Conservation (phyloP, 1,284 basidiomycete genomes). For the Volvariella surrecta region DNA sequence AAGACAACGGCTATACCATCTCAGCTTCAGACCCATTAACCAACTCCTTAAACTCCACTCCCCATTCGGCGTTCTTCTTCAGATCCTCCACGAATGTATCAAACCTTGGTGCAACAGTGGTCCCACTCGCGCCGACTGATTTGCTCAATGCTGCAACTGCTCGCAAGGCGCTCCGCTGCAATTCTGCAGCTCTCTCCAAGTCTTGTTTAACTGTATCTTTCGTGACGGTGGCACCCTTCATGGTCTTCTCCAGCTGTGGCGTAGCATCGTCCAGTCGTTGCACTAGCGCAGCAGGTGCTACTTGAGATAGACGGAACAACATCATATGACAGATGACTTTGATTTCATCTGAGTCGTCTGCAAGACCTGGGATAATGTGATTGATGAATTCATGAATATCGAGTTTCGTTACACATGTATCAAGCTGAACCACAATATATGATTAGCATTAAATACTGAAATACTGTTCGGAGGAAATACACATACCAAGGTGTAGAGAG, state of each 20-base stretch:
- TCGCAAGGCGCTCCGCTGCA: conserved; percentile 82
- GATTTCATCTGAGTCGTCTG: conserved; percentile 92
- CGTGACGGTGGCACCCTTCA: conserved; percentile 86
- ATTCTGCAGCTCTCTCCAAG: conserved; percentile 85
- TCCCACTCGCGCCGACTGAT: conserved; percentile 39
- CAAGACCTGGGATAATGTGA: conserved; percentile 76
- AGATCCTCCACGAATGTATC: conserved; percentile 69
- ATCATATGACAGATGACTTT: conserved; percentile 96
- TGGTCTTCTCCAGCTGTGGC: conserved; percentile 75
- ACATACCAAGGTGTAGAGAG: conserved; percentile 88
- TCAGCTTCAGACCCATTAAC: conserved; percentile 9
- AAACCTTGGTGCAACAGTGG: conserved; percentile 55
- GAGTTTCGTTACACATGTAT: conserved; percentile 82
- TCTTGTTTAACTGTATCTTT: conserved; percentile 98
- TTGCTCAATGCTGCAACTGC: conserved; percentile 83
- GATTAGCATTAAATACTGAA: neutral
- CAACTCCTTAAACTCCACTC: conserved; percentile 59
- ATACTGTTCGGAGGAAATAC: too few relatives aligned
- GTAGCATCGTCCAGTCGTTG: conserved; percentile 84
- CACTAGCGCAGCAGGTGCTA: conserved; percentile 74
- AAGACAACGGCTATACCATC: too few relatives aligned
- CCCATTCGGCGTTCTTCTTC: conserved; percentile 56
- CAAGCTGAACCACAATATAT: conserved; percentile 43
- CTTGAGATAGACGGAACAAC: conserved; percentile 82
- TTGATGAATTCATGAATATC: conserved; percentile 82